Evolutionary conservation across 805 yeast species (phyloP).

Genomic region (Pichia deserticola): DNA sequence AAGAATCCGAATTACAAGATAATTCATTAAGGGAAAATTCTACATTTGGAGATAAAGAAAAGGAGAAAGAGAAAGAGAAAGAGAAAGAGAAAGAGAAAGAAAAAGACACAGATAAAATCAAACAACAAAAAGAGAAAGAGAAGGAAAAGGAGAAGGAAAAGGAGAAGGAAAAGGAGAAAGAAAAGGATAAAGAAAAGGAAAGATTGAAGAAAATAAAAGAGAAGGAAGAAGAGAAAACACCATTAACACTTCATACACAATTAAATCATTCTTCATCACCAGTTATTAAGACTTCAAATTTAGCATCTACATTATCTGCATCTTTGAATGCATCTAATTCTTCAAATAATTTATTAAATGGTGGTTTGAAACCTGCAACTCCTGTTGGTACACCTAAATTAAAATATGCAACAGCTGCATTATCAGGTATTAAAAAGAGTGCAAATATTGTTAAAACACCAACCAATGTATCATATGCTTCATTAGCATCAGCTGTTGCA

Average conservation of each 20-base stretch:
- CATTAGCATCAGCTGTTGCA: slow-evolving; percentile 9
- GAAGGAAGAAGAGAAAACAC: neutral
- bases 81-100: slow-evolving; percentile 6
- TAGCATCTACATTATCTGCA: slow-evolving; percentile 8
- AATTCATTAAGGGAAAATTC: slow-evolving; percentile 2
- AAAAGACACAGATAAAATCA: neutral
- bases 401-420: slow-evolving; percentile 28
- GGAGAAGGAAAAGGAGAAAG: slow-evolving; percentile 2
- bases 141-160: neutral
- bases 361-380: slow-evolving; percentile 21
- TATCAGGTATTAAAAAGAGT: slow-evolving; percentile 18
- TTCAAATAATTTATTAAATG: slow-evolving; percentile 5
- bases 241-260: slow-evolving; percentile 6
- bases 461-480: slow-evolving; percentile 7
- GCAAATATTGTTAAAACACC: slow-evolving; percentile 3
- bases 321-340: slow-evolving; percentile 8
- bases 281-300: slow-evolving; percentile 9
- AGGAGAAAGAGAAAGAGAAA: slow-evolving; percentile 1
- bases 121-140: neutral
- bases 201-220: neutral
- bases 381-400: slow-evolving; percentile 34
- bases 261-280: slow-evolving; percentile 15
- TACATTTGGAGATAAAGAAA: slow-evolving; percentile 3
- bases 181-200: neutral
- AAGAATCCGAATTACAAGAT: slow-evolving; percentile 2